phyloP scores from a whole-genome alignment of 2,329 filamentous ascomycete genomes.

The Orbilia blumenaviensis region DNA sequence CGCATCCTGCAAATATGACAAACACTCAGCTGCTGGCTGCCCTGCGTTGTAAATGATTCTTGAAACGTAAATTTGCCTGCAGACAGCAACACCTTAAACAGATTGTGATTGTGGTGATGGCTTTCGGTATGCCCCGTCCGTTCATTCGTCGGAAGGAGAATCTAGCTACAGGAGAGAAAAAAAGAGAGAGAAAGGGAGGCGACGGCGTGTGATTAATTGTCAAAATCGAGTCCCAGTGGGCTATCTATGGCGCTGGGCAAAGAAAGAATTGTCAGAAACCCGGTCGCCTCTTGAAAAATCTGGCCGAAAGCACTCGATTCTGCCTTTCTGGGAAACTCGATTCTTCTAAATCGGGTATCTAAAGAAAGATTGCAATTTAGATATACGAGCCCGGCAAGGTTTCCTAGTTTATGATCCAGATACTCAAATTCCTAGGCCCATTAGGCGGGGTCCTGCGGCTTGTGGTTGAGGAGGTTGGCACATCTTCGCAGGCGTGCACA shows the following conservation, averaged over 20 bases:
- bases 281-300: constrained; percentile 22
- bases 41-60: constrained; percentile 7
- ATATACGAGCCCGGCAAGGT: constrained; percentile 31
- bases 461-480: constrained; percentile 26
- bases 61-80: background rate
- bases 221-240: background rate
- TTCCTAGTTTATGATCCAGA: constrained; percentile 27
- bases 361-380: constrained; percentile 37
- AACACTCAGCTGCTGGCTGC: background rate
- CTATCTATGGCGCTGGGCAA: constrained; percentile 19
- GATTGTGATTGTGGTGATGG: constrained; percentile 19
- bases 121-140: background rate
- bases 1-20: constrained; percentile 29
- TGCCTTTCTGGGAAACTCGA: constrained; percentile 48
- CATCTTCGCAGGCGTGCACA: background rate
- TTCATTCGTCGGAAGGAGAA: constrained; percentile 3
- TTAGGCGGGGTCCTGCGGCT: constrained; percentile 25
- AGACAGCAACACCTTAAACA: constrained; percentile 7
- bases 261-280: constrained; percentile 7
- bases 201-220: constrained; percentile 6
- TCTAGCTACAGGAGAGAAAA: constrained; percentile 14
- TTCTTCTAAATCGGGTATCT: constrained; percentile 51
- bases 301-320: constrained; percentile 12
- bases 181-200: too few relatives aligned
- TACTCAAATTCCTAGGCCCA: constrained; percentile 44